Conservation (phyloP, 2,329 filamentous ascomycete genomes). For the Hymenoscyphus salicellus region DNA sequence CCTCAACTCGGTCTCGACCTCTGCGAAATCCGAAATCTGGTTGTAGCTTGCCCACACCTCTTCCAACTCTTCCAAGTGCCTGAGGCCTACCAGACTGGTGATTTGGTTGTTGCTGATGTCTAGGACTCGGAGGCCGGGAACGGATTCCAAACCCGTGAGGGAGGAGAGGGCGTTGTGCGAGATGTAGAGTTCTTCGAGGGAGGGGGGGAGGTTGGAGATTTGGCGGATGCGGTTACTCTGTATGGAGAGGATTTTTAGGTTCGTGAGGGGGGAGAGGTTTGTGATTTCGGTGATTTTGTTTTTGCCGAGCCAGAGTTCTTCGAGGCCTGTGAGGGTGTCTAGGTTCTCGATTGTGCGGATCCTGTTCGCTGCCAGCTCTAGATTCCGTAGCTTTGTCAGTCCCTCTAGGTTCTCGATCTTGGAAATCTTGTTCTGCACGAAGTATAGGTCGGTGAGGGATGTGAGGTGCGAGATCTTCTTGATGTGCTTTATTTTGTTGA, state of each 20-base stretch:
- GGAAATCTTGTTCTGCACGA: constrained; percentile 92
- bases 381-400: constrained; percentile 69
- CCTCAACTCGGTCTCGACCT: constrained; percentile 73
- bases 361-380: constrained; percentile 89
- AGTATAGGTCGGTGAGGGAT: constrained; percentile 78
- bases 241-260: constrained; percentile 84
- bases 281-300: constrained; percentile 89
- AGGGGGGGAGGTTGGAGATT: constrained; percentile 71
- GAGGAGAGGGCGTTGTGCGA: constrained; percentile 87
- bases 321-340: constrained; percentile 70
- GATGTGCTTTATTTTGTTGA: constrained; percentile 99
- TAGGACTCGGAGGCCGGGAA: constrained; percentile 65
- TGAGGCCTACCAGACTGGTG: constrained; percentile 68
- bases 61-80: constrained; percentile 67
- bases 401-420: constrained; percentile 81
- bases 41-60: constrained; percentile 97
- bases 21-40: constrained; percentile 71
- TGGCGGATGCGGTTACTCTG: constrained; percentile 89
- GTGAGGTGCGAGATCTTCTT: constrained; percentile 78
- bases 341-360: constrained; percentile 87
- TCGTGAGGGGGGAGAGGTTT: constrained; percentile 70
- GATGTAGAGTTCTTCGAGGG: constrained; percentile 90
- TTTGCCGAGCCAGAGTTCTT: constrained; percentile 91
- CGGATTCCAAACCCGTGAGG: constrained; percentile 68
- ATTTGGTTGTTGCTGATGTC: constrained; percentile 91